Evolutionary conservation across 139 green algal genomes (phyloP).

Genomic region (Chloropicon primus): DNA sequence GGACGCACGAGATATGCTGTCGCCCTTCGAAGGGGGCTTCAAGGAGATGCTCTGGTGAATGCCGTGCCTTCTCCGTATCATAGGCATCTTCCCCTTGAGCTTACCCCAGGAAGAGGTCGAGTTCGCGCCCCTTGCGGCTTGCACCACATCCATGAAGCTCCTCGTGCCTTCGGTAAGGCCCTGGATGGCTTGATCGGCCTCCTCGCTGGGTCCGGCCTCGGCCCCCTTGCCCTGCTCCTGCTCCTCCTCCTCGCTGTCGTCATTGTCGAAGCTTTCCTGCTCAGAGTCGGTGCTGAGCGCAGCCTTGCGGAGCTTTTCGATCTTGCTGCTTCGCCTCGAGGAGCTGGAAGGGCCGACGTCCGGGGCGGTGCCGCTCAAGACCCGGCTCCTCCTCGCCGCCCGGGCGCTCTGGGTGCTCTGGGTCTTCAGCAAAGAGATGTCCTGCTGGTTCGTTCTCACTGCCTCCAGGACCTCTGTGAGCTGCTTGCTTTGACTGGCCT

Average conservation of each 20-base stretch:
- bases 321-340: neutral
- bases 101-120: neutral
- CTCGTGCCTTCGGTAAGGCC: too few species aligned
- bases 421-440: neutral
- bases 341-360: too few species aligned
- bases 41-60: neutral
- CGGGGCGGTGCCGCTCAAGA: too few species aligned
- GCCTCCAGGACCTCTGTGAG: neutral
- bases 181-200: too few species aligned
- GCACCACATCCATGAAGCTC: neutral
- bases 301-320: neutral
- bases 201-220: neutral
- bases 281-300: neutral
- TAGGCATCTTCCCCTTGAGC: neutral
- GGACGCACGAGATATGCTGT: neutral
- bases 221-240: neutral
- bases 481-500: neutral
- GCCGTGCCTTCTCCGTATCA: neutral
- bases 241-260: neutral
- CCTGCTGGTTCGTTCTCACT: neutral
- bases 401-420: neutral
- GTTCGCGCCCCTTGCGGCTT: neutral
- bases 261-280: neutral
- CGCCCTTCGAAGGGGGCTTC: too few species aligned
- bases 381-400: neutral